A percentile compares a stretch with the other conserved stretches of the same genome.
Conservation (phyloP, 768 basidiomycete genomes). For the Suillus decipiens region DNA sequence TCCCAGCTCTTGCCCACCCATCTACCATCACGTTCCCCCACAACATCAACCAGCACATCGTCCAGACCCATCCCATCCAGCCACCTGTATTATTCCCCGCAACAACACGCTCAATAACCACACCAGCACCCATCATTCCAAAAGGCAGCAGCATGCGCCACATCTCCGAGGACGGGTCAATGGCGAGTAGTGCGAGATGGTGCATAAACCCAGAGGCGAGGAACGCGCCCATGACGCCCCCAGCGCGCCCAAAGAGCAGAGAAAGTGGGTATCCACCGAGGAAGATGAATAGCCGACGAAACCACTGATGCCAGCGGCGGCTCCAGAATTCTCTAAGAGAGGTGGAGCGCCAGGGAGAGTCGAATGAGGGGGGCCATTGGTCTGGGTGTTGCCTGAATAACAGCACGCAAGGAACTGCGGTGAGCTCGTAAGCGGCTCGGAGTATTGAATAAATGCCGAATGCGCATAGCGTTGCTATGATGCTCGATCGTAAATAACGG, state of each 20-base stretch:
- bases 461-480: slow-evolving; percentile 45
- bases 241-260: slow-evolving; percentile 46
- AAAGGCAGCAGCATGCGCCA: slow-evolving; percentile 48
- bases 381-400: slow-evolving; percentile 31
- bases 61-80: slow-evolving; percentile 37
- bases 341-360: slow-evolving; percentile 36
- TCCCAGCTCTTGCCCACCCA: slow-evolving; percentile 18
- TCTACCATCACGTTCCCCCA: slow-evolving; percentile 29
- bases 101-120: slow-evolving; percentile 43
- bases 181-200: slow-evolving; percentile 48
- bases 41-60: slow-evolving; percentile 27
- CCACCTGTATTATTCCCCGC: slow-evolving; percentile 34
- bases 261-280: slow-evolving; percentile 33
- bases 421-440: slow-evolving; percentile 33
- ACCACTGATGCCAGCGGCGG: slow-evolving; percentile 39
- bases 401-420: slow-evolving; percentile 25
- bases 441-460: slow-evolving; percentile 48
- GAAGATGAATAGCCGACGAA: slow-evolving; percentile 33
- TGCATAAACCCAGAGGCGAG: slow-evolving; percentile 59
- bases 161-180: slow-evolving; percentile 50
- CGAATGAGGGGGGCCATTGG: slow-evolving; percentile 36
- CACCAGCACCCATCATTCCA: slow-evolving; percentile 53
- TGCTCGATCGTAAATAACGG: slow-evolving; percentile 39
- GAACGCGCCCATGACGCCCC: slow-evolving; percentile 57
- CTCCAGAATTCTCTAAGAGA: slow-evolving; percentile 42